Evolutionary conservation across 2,329 filamentous ascomycete species (phyloP).

Genomic region (Colletotrichum lupini): DNA sequence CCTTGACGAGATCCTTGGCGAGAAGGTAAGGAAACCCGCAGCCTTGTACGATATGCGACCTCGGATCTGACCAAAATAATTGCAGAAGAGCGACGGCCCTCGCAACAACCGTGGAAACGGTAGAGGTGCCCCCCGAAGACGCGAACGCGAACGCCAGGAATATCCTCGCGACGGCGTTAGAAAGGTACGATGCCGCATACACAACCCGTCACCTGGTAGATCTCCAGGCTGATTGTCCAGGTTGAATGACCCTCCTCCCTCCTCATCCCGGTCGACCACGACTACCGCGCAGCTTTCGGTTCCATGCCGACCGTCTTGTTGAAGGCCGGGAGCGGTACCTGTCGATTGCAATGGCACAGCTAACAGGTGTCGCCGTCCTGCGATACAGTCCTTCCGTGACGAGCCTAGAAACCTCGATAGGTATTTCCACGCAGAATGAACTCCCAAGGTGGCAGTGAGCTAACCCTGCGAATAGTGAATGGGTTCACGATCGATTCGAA

Average conservation of each 20-base stretch:
- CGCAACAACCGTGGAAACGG: conserved; percentile 48
- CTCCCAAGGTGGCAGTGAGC: conserved; percentile 38
- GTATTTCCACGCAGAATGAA: conserved; percentile 55
- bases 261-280: conserved; percentile 37
- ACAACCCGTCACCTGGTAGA: background rate
- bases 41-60: conserved; percentile 35
- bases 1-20: conserved; percentile 67
- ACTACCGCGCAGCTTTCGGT: conserved; percentile 11
- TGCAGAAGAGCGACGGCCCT: conserved; percentile 44
- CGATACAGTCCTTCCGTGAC: conserved; percentile 70
- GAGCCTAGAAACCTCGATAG: conserved; percentile 77
- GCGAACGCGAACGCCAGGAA: conserved; percentile 50
- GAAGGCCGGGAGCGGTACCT: conserved; percentile 24
- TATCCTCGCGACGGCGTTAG: conserved; percentile 86
- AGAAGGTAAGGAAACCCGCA: conserved; percentile 52
- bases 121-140: conserved; percentile 36
- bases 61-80: conserved; percentile 21
- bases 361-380: conserved; percentile 49
- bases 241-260: conserved; percentile 32
- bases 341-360: conserved; percentile 38
- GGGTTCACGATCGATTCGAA: conserved; percentile 93
- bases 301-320: conserved; percentile 16
- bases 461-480: conserved; percentile 70
- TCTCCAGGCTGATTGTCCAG: conserved; percentile 25
- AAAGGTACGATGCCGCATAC: conserved; percentile 73